Evolutionary conservation across 306 rosid species (phyloP), one percentile per base, ranked within the genome.

Genomic region (Dryas drummondii): DNA sequence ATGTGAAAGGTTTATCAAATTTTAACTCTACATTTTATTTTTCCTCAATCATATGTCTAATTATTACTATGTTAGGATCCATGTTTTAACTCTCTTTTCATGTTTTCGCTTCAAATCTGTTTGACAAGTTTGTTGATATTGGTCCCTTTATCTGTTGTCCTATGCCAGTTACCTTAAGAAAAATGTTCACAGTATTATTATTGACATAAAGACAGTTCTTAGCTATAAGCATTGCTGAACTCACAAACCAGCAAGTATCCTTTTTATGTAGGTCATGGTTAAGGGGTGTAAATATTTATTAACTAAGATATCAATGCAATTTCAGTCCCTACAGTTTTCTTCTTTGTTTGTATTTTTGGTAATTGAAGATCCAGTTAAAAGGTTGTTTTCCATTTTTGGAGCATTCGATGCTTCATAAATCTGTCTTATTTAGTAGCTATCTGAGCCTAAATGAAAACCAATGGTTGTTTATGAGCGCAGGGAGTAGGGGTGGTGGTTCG

Each of bases 401-500:
- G 22, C 61, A 17, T 56, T 19, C 2, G 14, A 57, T 4, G 40
- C 62, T 57, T 10, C 40, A 8, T 57, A 14, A 9, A 9, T 57
- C 26, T 5, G 41, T 14, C 15, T 11, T 26, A 60, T 63, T 81
- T 66, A 15, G 62, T 41, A 48, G 32, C 19, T 42, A 68, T 49
- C 46, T 48, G 26, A 27, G 27, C 59, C 59, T 68, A 68, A 65
- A 70, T 54, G 37, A 52, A 11, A 40, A 11, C 9, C 26, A 73
- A 37, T 71, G 17, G 48, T 62, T 47, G 45, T 14, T 66, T 62
- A 80, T 83, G 15, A 40, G 59, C 72, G 79, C 87, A 94, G 97
- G 93, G 73, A 76, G 74, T 70, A 41, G 96, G 96, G 58, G 87
- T 89, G 0, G 70, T 91, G 66, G 94, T 91, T 81, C 89, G 98